Conservation (phyloP, 2,329 filamentous ascomycete species). For the Talaromyces islandicus region DNA sequence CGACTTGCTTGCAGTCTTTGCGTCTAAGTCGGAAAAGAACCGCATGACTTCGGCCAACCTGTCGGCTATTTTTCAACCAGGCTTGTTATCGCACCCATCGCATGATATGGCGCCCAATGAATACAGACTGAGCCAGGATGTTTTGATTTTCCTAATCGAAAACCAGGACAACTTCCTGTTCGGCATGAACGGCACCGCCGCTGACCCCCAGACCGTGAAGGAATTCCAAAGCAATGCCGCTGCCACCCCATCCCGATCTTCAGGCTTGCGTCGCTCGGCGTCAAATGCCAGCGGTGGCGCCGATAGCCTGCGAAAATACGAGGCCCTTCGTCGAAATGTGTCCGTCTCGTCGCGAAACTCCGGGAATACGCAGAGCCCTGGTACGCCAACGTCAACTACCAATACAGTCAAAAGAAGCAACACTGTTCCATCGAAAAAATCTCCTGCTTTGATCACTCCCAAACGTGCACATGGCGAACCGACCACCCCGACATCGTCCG, state of each 20-base stretch:
- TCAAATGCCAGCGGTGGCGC: slow-evolving; percentile 86
- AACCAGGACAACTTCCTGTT: slow-evolving; percentile 98
- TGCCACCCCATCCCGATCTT: slow-evolving; percentile 12
- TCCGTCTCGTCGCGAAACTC: slow-evolving; percentile 90
- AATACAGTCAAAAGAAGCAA: slow-evolving; percentile 69
- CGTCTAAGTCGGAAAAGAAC: slow-evolving; percentile 92
- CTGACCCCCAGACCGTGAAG: slow-evolving; percentile 71
- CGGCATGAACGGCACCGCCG: slow-evolving; percentile 97
- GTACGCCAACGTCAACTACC: slow-evolving; percentile 50
- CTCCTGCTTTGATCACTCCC: slow-evolving; percentile 62
- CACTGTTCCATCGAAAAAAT: slow-evolving; percentile 86
- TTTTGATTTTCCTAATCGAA: slow-evolving; percentile 95
- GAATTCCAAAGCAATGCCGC: slow-evolving; percentile 62
- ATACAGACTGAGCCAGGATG: slow-evolving; percentile 91
- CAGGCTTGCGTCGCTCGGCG: slow-evolving; percentile 60
- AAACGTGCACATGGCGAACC: slow-evolving; percentile 58
- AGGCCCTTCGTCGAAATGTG: slow-evolving; percentile 72
- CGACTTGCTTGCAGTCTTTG: slow-evolving; percentile 91
- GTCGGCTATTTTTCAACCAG: slow-evolving; percentile 94
- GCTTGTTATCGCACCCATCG: slow-evolving; percentile 84
- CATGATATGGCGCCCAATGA: slow-evolving; percentile 95
- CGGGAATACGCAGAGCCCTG: slow-evolving; percentile 63
- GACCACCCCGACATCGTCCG: slow-evolving; percentile 39
- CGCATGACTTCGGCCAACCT: slow-evolving; percentile 94
- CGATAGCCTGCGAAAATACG: slow-evolving; percentile 77